Evolutionary conservation across 1,284 basidiomycete genomes (phyloP).

Genomic region (Apiotrichum domesticum): DNA sequence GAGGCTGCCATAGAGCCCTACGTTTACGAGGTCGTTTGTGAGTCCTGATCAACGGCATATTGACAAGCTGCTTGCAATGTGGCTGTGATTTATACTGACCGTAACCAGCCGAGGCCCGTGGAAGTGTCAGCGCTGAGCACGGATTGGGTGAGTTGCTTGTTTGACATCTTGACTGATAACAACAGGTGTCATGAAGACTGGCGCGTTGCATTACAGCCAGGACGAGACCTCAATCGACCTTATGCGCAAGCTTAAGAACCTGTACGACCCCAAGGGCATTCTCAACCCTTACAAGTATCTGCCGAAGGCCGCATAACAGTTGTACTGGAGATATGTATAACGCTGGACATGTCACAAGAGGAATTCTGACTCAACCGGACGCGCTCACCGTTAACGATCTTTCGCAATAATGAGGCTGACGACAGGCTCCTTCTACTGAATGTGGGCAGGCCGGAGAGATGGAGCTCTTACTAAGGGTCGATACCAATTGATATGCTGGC

Average conservation of each 20-base stretch:
- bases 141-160: constrained; percentile 54
- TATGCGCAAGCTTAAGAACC: constrained; percentile 86
- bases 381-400: no score
- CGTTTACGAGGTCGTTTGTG: constrained; percentile 80
- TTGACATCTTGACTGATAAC: no score
- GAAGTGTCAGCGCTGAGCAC: constrained; percentile 95
- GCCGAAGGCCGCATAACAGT: background rate
- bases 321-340: no score
- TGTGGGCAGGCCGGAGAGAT: no score
- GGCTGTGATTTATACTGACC: no score
- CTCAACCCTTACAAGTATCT: constrained; percentile 57
- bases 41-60: constrained; percentile 13
- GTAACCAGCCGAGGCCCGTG: constrained; percentile 52
- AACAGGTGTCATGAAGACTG: constrained; percentile 76
- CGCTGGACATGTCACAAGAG: no score
- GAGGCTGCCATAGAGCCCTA: constrained; percentile 88
- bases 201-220: constrained; percentile 86
- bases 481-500: no score
- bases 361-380: no score
- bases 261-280: constrained; percentile 86
- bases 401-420: no score
- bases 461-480: no score
- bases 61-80: no score
- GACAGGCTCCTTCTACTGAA: no score
- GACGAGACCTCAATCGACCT: constrained; percentile 66